A percentile compares a stretch with the other conserved stretches of the same genome.
These are phyloP conservation scores for Fomes fomentarius DNA, from an alignment of 1,284 basidiomycete genomes.

Conservation along the genomic window DNA sequence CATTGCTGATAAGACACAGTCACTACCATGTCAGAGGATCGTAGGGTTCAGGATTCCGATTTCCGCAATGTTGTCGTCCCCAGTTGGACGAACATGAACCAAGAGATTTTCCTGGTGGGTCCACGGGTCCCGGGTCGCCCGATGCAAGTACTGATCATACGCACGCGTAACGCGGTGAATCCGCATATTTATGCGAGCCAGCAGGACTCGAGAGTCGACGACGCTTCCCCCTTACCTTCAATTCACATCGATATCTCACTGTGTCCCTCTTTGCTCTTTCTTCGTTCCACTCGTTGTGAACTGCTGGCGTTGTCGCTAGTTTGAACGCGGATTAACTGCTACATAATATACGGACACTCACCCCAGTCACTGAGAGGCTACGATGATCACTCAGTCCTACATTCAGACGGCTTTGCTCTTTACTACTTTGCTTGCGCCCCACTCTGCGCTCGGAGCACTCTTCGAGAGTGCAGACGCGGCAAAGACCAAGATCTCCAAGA, in stretches of 20 bases:
- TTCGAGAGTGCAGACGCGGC: neutral
- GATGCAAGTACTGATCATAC: too few species aligned
- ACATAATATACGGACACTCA: neutral
- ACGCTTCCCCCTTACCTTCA: too few species aligned
- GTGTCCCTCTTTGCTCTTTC: neutral
- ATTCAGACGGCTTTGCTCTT: slow-evolving; percentile 1
- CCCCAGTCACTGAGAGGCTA: neutral
- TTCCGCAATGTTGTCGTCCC: too few species aligned
- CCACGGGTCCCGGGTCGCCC: too few species aligned
- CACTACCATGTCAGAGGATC: too few species aligned
- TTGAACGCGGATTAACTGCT: neutral
- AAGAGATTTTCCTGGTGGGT: too few species aligned
- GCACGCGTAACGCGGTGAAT: too few species aligned
- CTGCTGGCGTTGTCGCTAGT: neutral
- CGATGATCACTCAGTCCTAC: neutral
- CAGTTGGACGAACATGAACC: too few species aligned
- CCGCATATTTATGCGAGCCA: too few species aligned
- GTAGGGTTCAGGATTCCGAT: too few species aligned
- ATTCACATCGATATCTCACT: neutral
- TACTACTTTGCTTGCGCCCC: neutral
- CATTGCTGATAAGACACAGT: too few species aligned
- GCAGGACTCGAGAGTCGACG: too few species aligned
- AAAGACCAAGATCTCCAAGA: neutral
- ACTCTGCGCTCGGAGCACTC: neutral
- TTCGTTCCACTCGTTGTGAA: neutral